phyloP scores from a whole-genome alignment of 73 alveolate species.

The Vitrella brassicaformis region DNA sequence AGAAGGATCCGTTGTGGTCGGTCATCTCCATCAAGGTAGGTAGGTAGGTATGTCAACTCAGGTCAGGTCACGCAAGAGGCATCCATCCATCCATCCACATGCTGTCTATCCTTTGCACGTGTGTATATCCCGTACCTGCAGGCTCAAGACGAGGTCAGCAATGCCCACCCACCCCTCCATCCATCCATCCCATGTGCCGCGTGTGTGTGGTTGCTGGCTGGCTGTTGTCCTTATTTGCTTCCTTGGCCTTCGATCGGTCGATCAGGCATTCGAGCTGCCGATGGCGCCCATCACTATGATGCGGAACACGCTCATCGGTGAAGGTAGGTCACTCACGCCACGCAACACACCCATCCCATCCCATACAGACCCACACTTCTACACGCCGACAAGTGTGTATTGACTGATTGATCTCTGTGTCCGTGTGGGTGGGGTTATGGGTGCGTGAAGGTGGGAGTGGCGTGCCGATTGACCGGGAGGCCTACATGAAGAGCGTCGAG shows the following conservation, averaged over 20 bases:
- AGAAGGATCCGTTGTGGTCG: neutral
- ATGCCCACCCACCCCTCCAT: too few species aligned
- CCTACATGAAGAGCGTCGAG: neutral
- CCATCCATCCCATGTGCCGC: too few species aligned
- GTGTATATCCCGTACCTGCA: neutral
- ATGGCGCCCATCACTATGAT: neutral
- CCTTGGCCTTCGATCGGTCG: neutral
- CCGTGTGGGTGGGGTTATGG: too few species aligned
- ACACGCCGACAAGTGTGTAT: too few species aligned
- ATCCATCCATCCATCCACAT: neutral
- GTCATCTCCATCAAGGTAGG: neutral
- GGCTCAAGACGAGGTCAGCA: neutral
- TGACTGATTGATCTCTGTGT: too few species aligned
- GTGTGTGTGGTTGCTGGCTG: too few species aligned
- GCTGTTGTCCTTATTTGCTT: neutral
- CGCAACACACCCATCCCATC: too few species aligned
- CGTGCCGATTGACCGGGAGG: neutral
- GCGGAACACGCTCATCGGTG: neutral
- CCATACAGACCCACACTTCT: too few species aligned
- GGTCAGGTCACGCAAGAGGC: neutral
- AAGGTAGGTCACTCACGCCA: neutral
- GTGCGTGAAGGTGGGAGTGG: neutral
- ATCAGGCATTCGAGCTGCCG: neutral
- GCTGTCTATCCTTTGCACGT: neutral
- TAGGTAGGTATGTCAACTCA: neutral